Base-by-base conservation (phyloP, 164 flowering plant genomes). In the Vitis rotundifolia region DNA sequence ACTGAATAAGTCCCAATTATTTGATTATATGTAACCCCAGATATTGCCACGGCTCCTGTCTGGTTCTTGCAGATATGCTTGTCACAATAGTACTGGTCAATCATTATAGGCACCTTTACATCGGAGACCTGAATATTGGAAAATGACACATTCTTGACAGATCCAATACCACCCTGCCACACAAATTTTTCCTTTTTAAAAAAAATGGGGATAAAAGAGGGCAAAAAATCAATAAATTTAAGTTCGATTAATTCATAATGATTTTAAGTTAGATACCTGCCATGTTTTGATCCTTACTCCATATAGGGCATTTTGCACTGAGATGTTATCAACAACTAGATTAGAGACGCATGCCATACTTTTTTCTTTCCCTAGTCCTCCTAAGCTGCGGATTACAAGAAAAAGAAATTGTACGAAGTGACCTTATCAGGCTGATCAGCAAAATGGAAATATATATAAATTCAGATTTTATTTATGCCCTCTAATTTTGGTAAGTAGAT, bases 31-130 rank as follows among this genome's bases (percentile, higher is more conserved):
- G 72, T 83, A 1, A 91, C 84, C 0, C 88, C 89, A 0, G 86
- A 72, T 44, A 94, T 88, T 1, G 86, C 87, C 58, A 94, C 97
- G 10, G 94, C 94, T 15, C 68, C 83, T 8, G 91, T 89, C 47
- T 87, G 89, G 78, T 94, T 94, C 84, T 85, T 84, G 91, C 97
- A 91, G 0, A 13, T 3, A 6, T 62, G 61, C 69, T 86, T 87
- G 79, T 89, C 94, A 49, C 97, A 91, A 66, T 91, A 91, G 81
- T 74, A 91, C 63, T 93, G 98, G 71, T 93, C 98, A 11, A 94
- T 94, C 75, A 85, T 80, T 56, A 94, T 78, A 0, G 98, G 98
- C 7, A 81, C 80, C 79, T 80, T 75, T 8, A 91, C 98, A 14
- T 89, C 74, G 0, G 83, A 69, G 3, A 90, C 92, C 69, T 86